Percentiles rank a stretch among this genome's conserved stretches.
Conservation (phyloP, 202 grass and related monocot genomes). For the Brachypodium distachyon region DNA sequence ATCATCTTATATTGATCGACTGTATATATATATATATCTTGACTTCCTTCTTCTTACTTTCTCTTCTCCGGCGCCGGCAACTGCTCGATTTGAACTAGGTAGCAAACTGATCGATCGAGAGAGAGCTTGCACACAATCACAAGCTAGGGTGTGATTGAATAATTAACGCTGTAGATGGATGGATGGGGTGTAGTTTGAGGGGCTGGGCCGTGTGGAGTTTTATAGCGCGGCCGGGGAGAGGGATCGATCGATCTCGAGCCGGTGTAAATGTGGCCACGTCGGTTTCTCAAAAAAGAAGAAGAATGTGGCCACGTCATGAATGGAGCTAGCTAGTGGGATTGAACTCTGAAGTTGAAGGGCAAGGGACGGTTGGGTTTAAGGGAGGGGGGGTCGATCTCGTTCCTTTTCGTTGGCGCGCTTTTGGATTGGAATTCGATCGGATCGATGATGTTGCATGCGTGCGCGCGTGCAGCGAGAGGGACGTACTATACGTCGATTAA, state of each 20-base stretch:
- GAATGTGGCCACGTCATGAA: not conserved
- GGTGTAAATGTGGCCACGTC: conserved; percentile 4
- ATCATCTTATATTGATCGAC: no score
- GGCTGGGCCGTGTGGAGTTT: not conserved
- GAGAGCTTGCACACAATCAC: not conserved
- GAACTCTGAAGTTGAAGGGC: not conserved
- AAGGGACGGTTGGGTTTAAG: conserved; percentile 1
- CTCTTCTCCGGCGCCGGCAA: not conserved
- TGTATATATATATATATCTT: no score
- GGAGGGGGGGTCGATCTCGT: not conserved
- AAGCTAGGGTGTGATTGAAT: not conserved
- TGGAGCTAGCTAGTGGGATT: not conserved
- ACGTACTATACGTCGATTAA: not conserved
- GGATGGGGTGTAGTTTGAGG: not conserved
- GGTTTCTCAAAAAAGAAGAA: no score
- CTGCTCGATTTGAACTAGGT: no score
- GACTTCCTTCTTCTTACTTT: conserved; percentile 7
- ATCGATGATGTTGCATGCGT: not conserved
- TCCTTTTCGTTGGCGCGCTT: conserved; percentile 13
- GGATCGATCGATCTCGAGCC: no score
- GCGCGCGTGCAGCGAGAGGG: not conserved
- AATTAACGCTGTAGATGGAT: not conserved
- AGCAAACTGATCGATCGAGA: not conserved
- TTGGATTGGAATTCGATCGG: not conserved
- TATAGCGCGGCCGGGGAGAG: conserved; percentile 5